Evolutionary conservation across 1,284 basidiomycete genomes (phyloP), one percentile per base, ranked within the genome.

Genomic region (Boletus subluridellus): DNA sequence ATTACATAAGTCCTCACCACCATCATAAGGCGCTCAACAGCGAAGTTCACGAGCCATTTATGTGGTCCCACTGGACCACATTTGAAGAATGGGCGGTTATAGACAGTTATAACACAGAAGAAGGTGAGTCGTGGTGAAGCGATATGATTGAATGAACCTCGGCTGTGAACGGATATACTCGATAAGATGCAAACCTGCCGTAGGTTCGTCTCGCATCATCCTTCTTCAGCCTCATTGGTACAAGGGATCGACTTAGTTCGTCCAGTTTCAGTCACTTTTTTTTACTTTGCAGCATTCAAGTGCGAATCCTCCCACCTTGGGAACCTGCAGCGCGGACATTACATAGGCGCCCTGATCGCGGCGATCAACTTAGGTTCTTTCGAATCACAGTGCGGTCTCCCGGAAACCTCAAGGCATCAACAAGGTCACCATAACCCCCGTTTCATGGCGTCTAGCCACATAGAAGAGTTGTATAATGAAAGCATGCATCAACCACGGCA

Each of bases 351-450:
- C 28, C 26, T 8, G 26, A 37, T 56, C 17, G n/a, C 54, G 30
- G 58, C 41, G 39, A 61, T 58, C 54, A 47, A 30, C 39, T 11
- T 12, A 9, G 5, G 15, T 32, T n/a, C 49, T 60, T 54, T 50
- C 38, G 24, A 30, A 34, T 61, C 52, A 57, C 60, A 34, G 5
- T 32, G 5, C 6, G 10, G 24, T 9, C 39, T 37, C 26, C 26
- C 7, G 30, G 34, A 44, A 63, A 34, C 64, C 48, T 64, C 48
- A n/a, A 61, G 47, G 57, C 21, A 28, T 21, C 42, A 24, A 24
- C 24, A 7, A 32, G 24, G 28, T n/a, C 21, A 35, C 5, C 11
- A 32, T 3, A 14, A 28, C 24, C 44, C 38, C 41, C 21, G 38
- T 35, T 51, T 35, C 38, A 42, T 21, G 9, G 42, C 34, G 35